Evolutionary conservation across 176 grass and related monocot genomes (phyloP).

Genomic region (Zizania latifolia): DNA sequence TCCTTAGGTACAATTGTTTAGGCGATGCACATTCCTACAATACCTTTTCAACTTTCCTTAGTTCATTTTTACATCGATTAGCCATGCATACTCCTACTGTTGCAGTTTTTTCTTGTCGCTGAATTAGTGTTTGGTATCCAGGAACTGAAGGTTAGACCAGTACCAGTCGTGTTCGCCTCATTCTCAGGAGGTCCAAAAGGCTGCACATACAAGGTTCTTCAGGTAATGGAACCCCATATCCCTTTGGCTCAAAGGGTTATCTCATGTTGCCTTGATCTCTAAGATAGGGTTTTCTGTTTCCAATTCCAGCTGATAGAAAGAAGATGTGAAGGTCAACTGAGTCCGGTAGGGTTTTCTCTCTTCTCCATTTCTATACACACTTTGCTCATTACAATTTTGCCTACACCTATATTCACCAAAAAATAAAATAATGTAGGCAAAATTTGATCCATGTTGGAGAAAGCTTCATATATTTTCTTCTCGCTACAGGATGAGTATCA

Average conservation of each 20-base stretch:
- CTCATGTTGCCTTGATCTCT: not conserved
- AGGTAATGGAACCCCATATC: conserved; percentile 39
- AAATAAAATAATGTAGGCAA: not conserved
- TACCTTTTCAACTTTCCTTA: not conserved
- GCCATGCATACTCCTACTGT: too few species aligned
- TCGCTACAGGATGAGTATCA: conserved; percentile 73
- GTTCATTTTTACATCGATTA: not conserved
- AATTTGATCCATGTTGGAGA: not conserved
- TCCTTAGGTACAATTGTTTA: not conserved
- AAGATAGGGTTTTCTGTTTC: conserved; percentile 6
- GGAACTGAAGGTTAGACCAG: conserved; percentile 61
- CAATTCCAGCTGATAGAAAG: conserved; percentile 57
- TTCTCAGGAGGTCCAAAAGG: conserved; percentile 94
- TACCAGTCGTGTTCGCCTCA: conserved; percentile 69
- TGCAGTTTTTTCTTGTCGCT: too few species aligned
- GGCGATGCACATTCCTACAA: not conserved
- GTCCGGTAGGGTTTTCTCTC: conserved; percentile 43
- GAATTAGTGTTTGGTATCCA: conserved; percentile 25
- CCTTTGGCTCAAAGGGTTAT: conserved; percentile 8
- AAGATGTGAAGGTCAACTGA: conserved; percentile 62
- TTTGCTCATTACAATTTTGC: not conserved
- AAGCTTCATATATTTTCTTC: conserved; percentile 1
- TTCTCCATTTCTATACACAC: not conserved
- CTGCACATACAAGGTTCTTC: conserved; percentile 92
- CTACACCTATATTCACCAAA: not conserved